Percentiles rank a stretch among this genome's conserved stretches.
Evolutionary conservation across 768 basidiomycete species (phyloP).

Genomic region (Daedaleopsis nitida): DNA sequence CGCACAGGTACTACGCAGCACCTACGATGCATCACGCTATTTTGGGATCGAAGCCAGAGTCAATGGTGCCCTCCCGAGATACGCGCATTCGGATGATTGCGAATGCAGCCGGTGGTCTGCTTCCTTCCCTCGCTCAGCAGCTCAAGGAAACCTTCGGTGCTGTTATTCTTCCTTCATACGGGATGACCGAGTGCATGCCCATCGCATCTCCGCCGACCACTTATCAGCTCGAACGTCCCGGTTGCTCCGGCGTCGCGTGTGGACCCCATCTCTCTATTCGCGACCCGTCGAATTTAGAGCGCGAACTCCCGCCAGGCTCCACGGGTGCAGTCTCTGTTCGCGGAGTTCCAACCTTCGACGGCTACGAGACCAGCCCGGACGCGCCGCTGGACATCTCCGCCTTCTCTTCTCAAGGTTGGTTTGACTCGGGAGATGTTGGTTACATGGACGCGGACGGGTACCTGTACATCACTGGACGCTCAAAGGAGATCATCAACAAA

Average conservation of each 20-base stretch:
- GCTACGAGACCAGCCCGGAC: conserved; percentile 48
- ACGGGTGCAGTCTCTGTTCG: conserved; percentile 58
- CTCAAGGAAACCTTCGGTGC: conserved; percentile 53
- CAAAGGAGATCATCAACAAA: conserved; percentile 63
- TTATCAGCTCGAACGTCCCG: conserved; percentile 49
- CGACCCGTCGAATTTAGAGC: conserved; percentile 38
- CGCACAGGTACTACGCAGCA: conserved; percentile 50
- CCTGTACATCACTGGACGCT: conserved; percentile 56
- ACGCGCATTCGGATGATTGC: conserved; percentile 47
- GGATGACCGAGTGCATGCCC: conserved; percentile 60
- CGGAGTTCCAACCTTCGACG: conserved; percentile 54
- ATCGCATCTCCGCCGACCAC: conserved; percentile 47
- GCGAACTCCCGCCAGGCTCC: conserved; percentile 39
- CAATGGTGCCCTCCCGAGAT: conserved; percentile 34
- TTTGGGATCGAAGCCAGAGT: conserved; percentile 40
- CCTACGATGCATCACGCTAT: conserved; percentile 55
- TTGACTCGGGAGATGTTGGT: conserved; percentile 52
- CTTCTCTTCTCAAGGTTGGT: conserved; percentile 55
- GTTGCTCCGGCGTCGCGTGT: conserved; percentile 50
- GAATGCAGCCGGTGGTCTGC: conserved; percentile 55
- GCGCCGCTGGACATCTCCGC: conserved; percentile 47
- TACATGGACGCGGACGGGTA: conserved; percentile 50
- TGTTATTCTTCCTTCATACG: conserved; percentile 58
- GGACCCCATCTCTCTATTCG: conserved; percentile 51
- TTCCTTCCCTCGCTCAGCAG: conserved; percentile 52